Percentiles rank a stretch among this genome's conserved stretches.
Evolutionary conservation across 345 rosid genomes (phyloP).

Genomic region (Heritiera littoralis): DNA sequence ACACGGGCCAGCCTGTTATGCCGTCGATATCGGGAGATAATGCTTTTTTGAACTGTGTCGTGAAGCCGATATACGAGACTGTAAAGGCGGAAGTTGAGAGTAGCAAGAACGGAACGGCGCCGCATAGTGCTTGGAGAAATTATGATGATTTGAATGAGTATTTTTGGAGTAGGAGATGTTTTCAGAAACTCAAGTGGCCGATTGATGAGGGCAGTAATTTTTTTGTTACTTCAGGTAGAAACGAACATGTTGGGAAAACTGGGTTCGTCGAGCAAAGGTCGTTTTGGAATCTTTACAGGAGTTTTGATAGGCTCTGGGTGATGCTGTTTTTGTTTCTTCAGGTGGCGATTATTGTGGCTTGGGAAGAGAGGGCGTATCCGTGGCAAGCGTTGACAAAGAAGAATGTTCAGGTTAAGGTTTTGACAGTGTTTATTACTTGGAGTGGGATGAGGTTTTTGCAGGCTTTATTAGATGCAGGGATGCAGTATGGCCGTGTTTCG

Average conservation of each 20-base stretch:
- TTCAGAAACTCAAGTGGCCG: constrained; percentile 86
- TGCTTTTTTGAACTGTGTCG: constrained; percentile 69
- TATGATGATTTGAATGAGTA: constrained; percentile 96
- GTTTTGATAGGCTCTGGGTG: constrained; percentile 92
- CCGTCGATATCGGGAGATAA: constrained; percentile 78
- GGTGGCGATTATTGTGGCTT: constrained; percentile 70
- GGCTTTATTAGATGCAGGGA: constrained; percentile 67
- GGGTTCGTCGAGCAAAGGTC: constrained; percentile 96
- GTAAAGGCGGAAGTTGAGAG: constrained; percentile 66
- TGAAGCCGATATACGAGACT: constrained; percentile 80
- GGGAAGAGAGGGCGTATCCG: constrained; percentile 56
- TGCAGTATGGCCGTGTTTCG: constrained; percentile 63
- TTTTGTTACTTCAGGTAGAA: constrained; percentile 49
- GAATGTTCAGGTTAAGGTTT: constrained; percentile 60
- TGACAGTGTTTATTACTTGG: constrained; percentile 86
- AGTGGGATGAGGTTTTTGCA: constrained; percentile 79
- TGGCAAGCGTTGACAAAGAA: constrained; percentile 56
- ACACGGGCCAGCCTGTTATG: constrained; percentile 71
- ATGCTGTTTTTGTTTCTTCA: constrained; percentile 73
- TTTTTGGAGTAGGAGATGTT: constrained; percentile 92
- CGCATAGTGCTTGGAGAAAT: constrained; percentile 86
- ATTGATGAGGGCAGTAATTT: constrained; percentile 65
- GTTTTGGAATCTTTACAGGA: constrained; percentile 77
- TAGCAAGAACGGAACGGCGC: constrained; percentile 76
- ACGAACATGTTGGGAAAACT: constrained; percentile 65